Base-by-base conservation (phyloP, 495 filamentous ascomycete genomes). In the Aspergillus haitiensis region DNA sequence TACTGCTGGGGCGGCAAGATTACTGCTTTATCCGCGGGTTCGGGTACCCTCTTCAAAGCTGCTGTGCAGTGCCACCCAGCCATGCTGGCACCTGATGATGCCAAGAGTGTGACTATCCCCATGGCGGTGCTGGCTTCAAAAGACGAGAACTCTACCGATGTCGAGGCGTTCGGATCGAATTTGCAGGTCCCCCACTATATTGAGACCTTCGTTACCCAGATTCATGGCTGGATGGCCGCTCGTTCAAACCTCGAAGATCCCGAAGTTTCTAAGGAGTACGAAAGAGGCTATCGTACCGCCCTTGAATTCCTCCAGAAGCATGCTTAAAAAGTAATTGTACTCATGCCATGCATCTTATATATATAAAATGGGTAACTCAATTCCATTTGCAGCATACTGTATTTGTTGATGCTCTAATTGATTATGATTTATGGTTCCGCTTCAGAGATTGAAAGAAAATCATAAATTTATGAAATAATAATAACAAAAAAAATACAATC, bases 1-100 rank as follows among this genome's bases (percentile, higher is more conserved):
- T 92, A 82, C 83, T 98, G 93, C 82, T 98, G 93, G 93, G 93
- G 93, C 57, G 92, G 89, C 55, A 96, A 96, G 80, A 84, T 89
- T 52, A 76, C 82, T 13, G 80, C 82, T n/a, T 78, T 90, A n/a
- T 75, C 85, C 34, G 75, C 81, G 6, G 75, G 72, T 4, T 69
- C 80, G 18, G 75, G 81, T 65, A 83, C 76, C 32, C 76, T 75
- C 39, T 96, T 96, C 78, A 84, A 83, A 57, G 84, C 84, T 1
- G 89, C 76, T 2, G 87, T 84, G 10, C 83, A 89, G 65, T 80
- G 78, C 62, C 93, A 97, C 72, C 94, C 93, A 2, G 93, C 92
- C 27, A 92, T 95, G 89, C 83, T 96, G 12, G 89, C 93, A 62
- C 84, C 91, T 8, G 76, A 84, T 11, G 91, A 76, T 42, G 90